These are phyloP conservation scores for Globisporangium abappressorium DNA, from an alignment of 352 stramenopile genomes.

Conservation along the genomic window DNA sequence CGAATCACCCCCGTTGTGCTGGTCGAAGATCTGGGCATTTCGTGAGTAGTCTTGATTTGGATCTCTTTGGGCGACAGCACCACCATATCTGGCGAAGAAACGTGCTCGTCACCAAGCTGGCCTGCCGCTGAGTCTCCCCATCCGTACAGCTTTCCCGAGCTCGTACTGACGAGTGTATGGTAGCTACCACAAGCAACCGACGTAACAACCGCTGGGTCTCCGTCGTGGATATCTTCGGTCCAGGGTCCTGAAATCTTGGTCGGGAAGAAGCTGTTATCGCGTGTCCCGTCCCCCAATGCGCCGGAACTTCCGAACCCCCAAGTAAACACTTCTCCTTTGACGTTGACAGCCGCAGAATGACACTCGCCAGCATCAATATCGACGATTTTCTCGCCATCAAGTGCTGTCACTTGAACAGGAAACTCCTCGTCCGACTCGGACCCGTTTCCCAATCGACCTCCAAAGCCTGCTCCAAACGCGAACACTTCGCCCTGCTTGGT, in stretches of 20 bases:
- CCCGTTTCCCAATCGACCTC: conserved; percentile 69
- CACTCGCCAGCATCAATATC: conserved; percentile 74
- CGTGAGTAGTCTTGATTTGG: conserved; percentile 19
- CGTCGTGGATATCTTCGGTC: conserved; percentile 11
- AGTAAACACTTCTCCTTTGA: conserved; percentile 70
- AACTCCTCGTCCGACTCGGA: conserved; percentile 59
- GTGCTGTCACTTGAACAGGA: conserved; percentile 31
- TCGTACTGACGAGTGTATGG: conserved; percentile 62
- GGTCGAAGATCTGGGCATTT: conserved; percentile 6
- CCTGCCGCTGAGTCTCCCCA: conserved; percentile 77
- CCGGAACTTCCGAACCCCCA: conserved; percentile 86
- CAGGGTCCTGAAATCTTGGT: conserved; percentile 36
- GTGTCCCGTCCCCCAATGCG: conserved; percentile 58
- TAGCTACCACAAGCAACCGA: conserved; percentile 72
- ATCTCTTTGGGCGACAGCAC: conserved; percentile 52
- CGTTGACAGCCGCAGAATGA: conserved; percentile 68
- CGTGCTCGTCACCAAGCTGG: conserved; percentile 53
- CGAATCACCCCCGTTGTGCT: conserved; percentile 21
- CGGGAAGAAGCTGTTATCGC: conserved; percentile 57
- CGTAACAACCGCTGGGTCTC: conserved; percentile 17
- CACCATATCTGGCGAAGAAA: conserved; percentile 52
- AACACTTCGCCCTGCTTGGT: conserved; percentile 52
- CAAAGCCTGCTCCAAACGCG: conserved; percentile 76
- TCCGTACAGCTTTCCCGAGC: conserved; percentile 54
- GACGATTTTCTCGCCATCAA: conserved; percentile 40